Evolutionary conservation across 2,329 filamentous ascomycete genomes (phyloP).

Genomic region (Pyricularia pennisetigena): DNA sequence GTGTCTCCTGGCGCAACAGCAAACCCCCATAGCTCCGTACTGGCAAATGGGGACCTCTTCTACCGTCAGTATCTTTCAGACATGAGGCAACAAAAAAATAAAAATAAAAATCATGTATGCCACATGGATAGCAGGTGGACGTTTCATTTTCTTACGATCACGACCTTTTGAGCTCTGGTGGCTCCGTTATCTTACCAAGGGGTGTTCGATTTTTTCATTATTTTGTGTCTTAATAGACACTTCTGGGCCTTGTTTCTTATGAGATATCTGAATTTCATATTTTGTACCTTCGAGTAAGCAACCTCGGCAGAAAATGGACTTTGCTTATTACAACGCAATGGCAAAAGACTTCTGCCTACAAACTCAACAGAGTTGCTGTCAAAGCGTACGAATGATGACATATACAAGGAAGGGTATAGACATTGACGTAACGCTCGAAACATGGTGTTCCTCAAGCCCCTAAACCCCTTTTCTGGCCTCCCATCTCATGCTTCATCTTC

Average conservation of each 20-base stretch:
- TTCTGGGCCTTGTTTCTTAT: background rate
- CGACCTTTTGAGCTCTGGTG: background rate
- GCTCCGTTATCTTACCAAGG: background rate
- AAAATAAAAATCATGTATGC: background rate
- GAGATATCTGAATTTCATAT: background rate
- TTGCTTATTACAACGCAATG: background rate
- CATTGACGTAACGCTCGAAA: background rate
- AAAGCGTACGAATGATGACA: background rate
- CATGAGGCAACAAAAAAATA: background rate
- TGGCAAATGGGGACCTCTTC: background rate
- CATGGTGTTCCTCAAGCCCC: constrained; percentile 31
- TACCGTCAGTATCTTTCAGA: background rate
- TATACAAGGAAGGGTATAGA: background rate
- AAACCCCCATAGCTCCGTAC: background rate
- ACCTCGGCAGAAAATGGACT: background rate
- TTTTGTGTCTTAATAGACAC: background rate
- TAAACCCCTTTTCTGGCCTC: constrained; percentile 39
- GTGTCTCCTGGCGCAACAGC: background rate
- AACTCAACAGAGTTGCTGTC: background rate
- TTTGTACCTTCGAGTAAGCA: background rate
- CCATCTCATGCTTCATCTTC: constrained; percentile 42
- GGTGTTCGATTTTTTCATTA: background rate
- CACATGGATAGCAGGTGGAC: background rate
- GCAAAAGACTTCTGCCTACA: background rate
- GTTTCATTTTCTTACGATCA: background rate